Percentiles rank a stretch among this genome's conserved stretches.
These are phyloP conservation scores for Xylariomycetidae sp. DNA, from an alignment of 2,329 filamentous ascomycete species.

Conservation along the genomic window DNA sequence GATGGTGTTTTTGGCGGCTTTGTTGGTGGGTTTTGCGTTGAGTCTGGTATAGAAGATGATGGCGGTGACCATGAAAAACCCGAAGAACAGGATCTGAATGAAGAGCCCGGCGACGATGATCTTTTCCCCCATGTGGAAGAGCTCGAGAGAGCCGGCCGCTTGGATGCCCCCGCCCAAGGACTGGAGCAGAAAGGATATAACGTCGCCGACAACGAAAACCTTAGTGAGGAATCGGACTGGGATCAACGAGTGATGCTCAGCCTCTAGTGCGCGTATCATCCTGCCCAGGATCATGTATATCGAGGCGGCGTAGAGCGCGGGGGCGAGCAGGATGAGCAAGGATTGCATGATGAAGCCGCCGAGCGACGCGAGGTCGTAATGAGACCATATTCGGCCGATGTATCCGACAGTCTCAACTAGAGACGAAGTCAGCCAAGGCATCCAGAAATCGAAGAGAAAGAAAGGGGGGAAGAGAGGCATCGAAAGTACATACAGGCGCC, in stretches of 20 bases:
- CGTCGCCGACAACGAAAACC: slow-evolving; percentile 42
- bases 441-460: no score
- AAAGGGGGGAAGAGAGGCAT: no score
- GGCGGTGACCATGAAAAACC: slow-evolving; percentile 41
- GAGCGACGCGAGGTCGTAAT: slow-evolving; percentile 13
- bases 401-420: slow-evolving; percentile 17
- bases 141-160: slow-evolving; percentile 20
- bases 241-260: slow-evolving; percentile 7
- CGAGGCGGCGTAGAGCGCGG: slow-evolving; percentile 26
- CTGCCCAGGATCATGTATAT: slow-evolving; percentile 35
- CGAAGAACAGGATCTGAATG: slow-evolving; percentile 46
- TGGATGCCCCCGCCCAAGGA: slow-evolving; percentile 29
- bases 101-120: slow-evolving; percentile 45
- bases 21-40: no score
- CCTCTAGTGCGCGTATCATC: slow-evolving; percentile 21
- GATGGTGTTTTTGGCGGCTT: no score
- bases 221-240: slow-evolving; percentile 34
- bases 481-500: no score
- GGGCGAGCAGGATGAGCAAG: slow-evolving; percentile 17
- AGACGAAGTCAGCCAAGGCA: no score
- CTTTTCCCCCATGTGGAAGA: slow-evolving; percentile 30
- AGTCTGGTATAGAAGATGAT: no score
- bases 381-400: slow-evolving; percentile 15
- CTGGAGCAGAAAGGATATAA: slow-evolving; percentile 40
- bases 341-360: slow-evolving; percentile 19